phyloP scores from a whole-genome alignment of 2,329 filamentous ascomycete species.

The Aspergillus carbonarius region DNA sequence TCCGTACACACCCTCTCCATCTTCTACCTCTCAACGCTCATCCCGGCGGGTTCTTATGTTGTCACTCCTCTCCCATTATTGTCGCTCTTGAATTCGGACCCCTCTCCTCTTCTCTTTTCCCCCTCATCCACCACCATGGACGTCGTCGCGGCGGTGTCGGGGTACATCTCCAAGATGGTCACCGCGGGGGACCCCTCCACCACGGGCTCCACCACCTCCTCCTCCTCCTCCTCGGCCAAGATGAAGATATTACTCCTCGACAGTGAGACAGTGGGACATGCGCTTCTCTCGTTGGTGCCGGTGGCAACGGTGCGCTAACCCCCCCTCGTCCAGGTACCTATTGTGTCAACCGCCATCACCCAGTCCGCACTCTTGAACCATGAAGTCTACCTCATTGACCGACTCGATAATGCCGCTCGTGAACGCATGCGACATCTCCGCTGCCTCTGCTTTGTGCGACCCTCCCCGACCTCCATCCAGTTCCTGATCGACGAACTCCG shows the following conservation, averaged over 20 bases:
- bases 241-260: constrained; percentile 98
- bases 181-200: constrained; percentile 69
- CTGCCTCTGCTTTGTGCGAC: constrained; percentile 89
- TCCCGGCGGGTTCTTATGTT: background rate
- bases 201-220: constrained; percentile 58
- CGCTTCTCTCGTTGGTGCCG: constrained; percentile 17
- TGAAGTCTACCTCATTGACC: constrained; percentile 96
- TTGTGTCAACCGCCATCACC: constrained; percentile 91
- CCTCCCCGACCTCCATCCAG: constrained; percentile 89
- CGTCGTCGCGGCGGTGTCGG: constrained; percentile 84
- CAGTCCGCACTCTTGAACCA: constrained; percentile 93
- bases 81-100: background rate
- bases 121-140: constrained; percentile 66
- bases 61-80: background rate
- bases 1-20: background rate
- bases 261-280: constrained; percentile 73
- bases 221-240: constrained; percentile 70
- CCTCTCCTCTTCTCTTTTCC: background rate
- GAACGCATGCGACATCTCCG: constrained; percentile 98
- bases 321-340: constrained; percentile 61
- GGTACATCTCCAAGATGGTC: constrained; percentile 97
- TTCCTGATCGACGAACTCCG: constrained; percentile 91
- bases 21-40: background rate
- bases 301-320: constrained; percentile 20
- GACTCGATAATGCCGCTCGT: constrained; percentile 80